Evolutionary conservation across 768 basidiomycete species (phyloP), one percentile per base, ranked within the genome.

Genomic region (Pisolithus marmoratus): DNA sequence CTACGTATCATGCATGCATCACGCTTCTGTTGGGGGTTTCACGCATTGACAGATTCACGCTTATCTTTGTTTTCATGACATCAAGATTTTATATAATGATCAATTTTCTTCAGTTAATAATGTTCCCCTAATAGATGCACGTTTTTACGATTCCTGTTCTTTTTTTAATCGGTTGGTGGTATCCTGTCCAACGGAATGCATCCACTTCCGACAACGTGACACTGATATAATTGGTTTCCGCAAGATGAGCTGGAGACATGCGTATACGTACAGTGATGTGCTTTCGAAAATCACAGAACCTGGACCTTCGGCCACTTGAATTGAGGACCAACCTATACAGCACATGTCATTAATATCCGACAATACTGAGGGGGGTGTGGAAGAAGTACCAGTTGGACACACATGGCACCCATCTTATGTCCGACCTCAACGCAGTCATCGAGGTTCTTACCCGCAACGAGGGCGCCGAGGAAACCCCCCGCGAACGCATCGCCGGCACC

Each of bases 401-500:
- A 88, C 79, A 94, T 90, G 46, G 81, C 73, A 38, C 87, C 94
- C 60, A 96, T 60, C 68, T 83, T 84, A 71, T 98, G 95, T 1
- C 95, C 96, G 26, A 79, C 82, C 71, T 86, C 82, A 53, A 99
- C 80, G 43, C 78, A 78, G 68, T 92, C 85, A 19, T 87, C 84
- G 23, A 91, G 62, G 26, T 64, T 71, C 78, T 91, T 96, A 11
- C 92, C 94, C 34, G 79, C 68, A 48, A 90, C 84, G 51, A 81
- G 76, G 2, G 87, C 94, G 46, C 91, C 96, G 50, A 97, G 70
- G 80, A 98, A 94, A 36, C 90, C 96, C 52, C 95, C 96, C 24
- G 94, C 93, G 61, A 99, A 98, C 38, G 91, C 92, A 67, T 99
- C 95, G 41, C 96, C 96, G 19, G 95, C 96, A 48, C 91, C 96